Base-by-base conservation (phyloP, 176 grass and related monocot species). In the Carex myosuroides region DNA sequence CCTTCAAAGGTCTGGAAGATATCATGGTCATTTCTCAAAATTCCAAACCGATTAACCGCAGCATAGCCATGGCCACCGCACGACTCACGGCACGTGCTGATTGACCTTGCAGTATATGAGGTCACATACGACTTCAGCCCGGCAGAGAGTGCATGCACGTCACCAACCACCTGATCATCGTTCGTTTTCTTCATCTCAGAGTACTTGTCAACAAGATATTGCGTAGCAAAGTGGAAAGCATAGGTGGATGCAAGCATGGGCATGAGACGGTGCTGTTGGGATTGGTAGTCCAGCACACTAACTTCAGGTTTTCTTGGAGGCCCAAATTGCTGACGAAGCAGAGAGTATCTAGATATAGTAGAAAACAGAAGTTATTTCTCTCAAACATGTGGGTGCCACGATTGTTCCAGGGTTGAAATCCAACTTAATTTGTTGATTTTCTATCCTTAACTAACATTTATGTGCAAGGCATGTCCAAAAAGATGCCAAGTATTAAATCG, bases 1-100 rank as follows among this genome's bases (percentile, higher is more conserved):
- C 96, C 96, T 88, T 99, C 96, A 84, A 99, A 99, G 20, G 96
- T 99, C 81, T 99, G 96, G 84, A 99, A 99, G 90, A 99, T 99
- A 85, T 99, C 96, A 89, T 99, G 96, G 86, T 99, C 96, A 85
- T 92, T 95, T 39, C 96, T 85, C 70, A 99, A 75, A 62, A 83
- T 85, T 61, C 96, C 96, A 74, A 98, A 99, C 14, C 88, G 92
- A 85, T 99, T 99, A 71, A 99, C 93, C 8, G 96, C 96, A 67
- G 96, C 96, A 86, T 99, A 99, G 13, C 96, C 96, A 93, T 98
- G 96, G 53, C 96, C 96, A 37, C 96, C 93, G 6, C 96, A 98
- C 6, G 96, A 87, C 84, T 98, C 96, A 55, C 93, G 87, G 85
- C 96, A 98, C 60, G 74, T 89, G 75, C 96, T 98, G 37, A 98